phyloP scores from a whole-genome alignment of 345 rosid species.

The Toxicodendron radicans region DNA sequence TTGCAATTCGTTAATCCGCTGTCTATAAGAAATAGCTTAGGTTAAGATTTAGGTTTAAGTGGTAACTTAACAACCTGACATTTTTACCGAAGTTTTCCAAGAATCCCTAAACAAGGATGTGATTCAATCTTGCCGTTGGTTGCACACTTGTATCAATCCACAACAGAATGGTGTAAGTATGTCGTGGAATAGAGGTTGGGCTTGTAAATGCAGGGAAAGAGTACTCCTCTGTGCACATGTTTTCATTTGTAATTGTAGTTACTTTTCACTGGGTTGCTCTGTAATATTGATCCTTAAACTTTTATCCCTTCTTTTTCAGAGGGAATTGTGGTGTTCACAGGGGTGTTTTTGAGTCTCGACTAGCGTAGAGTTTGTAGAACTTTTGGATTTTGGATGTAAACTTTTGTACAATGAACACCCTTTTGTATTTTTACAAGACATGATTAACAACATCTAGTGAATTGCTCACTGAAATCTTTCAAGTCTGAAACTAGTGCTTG shows the following conservation, averaged over 20 bases:
- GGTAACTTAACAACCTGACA: background rate
- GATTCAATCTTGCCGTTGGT: background rate
- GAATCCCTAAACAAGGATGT: background rate
- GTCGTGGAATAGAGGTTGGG: background rate
- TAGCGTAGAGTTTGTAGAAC: background rate
- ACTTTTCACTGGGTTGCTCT: no score
- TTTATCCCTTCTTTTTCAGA: background rate
- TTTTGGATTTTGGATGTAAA: slow-evolving; percentile 16
- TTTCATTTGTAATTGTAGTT: slow-evolving; percentile 10
- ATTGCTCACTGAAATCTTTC: background rate
- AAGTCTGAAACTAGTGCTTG: background rate
- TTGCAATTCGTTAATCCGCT: slow-evolving; percentile 5
- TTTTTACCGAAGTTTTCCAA: background rate
- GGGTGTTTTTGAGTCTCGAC: background rate
- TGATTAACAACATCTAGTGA: background rate
- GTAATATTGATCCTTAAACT: slow-evolving; percentile 1
- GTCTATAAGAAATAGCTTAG: slow-evolving; percentile 2
- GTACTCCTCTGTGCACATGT: slow-evolving; percentile 1
- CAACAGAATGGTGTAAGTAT: background rate
- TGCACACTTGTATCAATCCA: no score
- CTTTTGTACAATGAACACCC: slow-evolving; percentile 15
- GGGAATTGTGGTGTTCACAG: slow-evolving; percentile 7
- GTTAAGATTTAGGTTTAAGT: no score
- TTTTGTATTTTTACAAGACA: background rate
- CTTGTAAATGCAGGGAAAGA: slow-evolving; percentile 11